phyloP scores from a whole-genome alignment of 2,329 filamentous ascomycete species.

The Pseudodiploospora longispora region DNA sequence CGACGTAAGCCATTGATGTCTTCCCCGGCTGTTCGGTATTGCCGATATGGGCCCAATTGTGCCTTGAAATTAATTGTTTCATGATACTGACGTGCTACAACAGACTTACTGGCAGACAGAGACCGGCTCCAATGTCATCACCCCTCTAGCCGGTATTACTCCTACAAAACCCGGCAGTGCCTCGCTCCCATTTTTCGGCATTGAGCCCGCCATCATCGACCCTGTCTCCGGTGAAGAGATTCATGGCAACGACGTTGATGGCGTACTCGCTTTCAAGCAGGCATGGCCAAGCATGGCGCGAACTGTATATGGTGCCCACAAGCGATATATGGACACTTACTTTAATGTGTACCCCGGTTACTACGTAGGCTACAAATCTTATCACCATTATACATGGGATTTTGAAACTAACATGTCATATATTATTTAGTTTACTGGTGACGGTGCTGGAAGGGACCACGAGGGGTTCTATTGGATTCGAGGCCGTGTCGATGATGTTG shows the following conservation, averaged over 20 bases:
- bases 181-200: constrained; percentile 94
- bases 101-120: constrained; percentile 99
- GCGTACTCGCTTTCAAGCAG: constrained; percentile 94
- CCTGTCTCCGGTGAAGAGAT: constrained; percentile 92
- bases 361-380: constrained; percentile 60
- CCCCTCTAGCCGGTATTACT: constrained; percentile 83
- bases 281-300: constrained; percentile 98
- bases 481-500: constrained; percentile 94
- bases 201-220: constrained; percentile 96
- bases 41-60: neutral
- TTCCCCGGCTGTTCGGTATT: neutral
- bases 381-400: neutral
- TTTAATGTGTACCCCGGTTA: constrained; percentile 96
- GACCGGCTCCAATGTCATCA: constrained; percentile 93
- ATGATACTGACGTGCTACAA: constrained; percentile 13
- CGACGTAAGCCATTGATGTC: constrained; percentile 56
- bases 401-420: neutral
- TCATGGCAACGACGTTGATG: constrained; percentile 91
- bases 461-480: constrained; percentile 99
- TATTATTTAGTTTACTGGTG: constrained; percentile 65
- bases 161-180: constrained; percentile 95
- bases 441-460: constrained; percentile 91
- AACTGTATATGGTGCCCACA: constrained; percentile 95
- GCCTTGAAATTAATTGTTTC: neutral
- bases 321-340: constrained; percentile 98